These are phyloP conservation scores for Coemansia umbellata DNA, from an alignment of 192 early-diverging fungal species.

Conservation along the genomic window DNA sequence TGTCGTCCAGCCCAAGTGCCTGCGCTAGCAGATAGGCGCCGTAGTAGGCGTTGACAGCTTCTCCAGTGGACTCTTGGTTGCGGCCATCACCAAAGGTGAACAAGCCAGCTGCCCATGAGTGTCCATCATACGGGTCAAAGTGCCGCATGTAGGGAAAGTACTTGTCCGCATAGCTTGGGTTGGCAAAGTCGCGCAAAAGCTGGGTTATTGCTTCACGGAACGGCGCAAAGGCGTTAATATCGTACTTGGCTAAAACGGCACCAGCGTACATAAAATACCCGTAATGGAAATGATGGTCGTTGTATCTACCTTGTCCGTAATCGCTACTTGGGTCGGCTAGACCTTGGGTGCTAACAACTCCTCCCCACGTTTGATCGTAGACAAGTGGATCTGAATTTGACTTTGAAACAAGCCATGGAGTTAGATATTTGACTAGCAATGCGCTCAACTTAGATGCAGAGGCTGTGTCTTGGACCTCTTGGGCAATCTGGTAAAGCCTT, in stretches of 20 bases:
- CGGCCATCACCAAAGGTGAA: constrained; percentile 49
- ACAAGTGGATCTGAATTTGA: constrained; percentile 42
- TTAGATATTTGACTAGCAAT: constrained; percentile 12
- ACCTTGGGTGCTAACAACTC: constrained; percentile 40
- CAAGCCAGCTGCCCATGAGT: constrained; percentile 63
- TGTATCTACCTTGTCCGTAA: constrained; percentile 57
- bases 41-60: constrained; percentile 58
- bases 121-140: constrained; percentile 61
- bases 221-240: constrained; percentile 25
- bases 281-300: constrained; percentile 63
- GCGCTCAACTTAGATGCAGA: constrained; percentile 5
- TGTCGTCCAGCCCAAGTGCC: constrained; percentile 28
- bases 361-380: constrained; percentile 53
- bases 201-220: constrained; percentile 29
- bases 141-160: constrained; percentile 54
- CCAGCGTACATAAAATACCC: constrained; percentile 56
- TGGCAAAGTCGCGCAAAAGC: constrained; percentile 58
- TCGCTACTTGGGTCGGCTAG: constrained; percentile 30
- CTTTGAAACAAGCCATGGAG: constrained; percentile 32
- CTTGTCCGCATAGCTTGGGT: constrained; percentile 42
- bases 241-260: constrained; percentile 50
- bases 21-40: constrained; percentile 46
- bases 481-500: constrained; percentile 50
- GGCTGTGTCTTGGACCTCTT: constrained; percentile 33
- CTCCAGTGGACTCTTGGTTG: constrained; percentile 54